phyloP scores from a whole-genome alignment of 352 stramenopile species.

The Phytopythium sindhum region DNA sequence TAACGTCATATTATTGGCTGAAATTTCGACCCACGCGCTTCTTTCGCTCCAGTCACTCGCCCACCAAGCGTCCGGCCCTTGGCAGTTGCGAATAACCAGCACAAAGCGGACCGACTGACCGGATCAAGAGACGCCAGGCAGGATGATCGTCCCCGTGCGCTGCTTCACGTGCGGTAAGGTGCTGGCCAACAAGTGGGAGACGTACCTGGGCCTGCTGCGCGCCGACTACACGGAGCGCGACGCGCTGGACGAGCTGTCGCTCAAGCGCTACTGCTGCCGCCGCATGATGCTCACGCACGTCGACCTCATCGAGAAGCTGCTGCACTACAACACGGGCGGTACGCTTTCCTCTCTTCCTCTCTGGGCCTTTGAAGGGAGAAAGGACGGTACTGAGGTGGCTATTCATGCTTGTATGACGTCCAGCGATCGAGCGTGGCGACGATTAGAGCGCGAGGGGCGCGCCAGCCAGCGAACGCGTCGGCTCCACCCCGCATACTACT shows the following conservation, averaged over 20 bases:
- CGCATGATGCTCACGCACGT: conserved; percentile 99
- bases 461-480: conserved; percentile 12
- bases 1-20: not conserved
- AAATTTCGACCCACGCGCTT: not conserved
- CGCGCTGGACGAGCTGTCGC: conserved; percentile 96
- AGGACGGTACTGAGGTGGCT: not conserved
- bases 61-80: not conserved
- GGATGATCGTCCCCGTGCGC: conserved; percentile 98
- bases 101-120: not conserved
- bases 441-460: conserved; percentile 28
- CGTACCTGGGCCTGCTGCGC: conserved; percentile 96
- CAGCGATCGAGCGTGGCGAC: conserved; percentile 82
- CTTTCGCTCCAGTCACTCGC: not conserved
- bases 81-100: not conserved
- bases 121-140: not conserved
- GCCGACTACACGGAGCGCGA: conserved; percentile 97
- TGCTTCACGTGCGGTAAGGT: conserved; percentile 99
- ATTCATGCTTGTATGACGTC: conserved; percentile 10
- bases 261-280: conserved; percentile 99
- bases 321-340: conserved; percentile 99
- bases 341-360: conserved; percentile 10
- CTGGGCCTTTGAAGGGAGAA: not conserved
- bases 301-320: conserved; percentile 99
- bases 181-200: conserved; percentile 99
- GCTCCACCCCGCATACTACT: conserved; percentile 7